phyloP scores from a whole-genome alignment of 1,284 basidiomycete genomes.

The Pisolithus thermaeus region DNA sequence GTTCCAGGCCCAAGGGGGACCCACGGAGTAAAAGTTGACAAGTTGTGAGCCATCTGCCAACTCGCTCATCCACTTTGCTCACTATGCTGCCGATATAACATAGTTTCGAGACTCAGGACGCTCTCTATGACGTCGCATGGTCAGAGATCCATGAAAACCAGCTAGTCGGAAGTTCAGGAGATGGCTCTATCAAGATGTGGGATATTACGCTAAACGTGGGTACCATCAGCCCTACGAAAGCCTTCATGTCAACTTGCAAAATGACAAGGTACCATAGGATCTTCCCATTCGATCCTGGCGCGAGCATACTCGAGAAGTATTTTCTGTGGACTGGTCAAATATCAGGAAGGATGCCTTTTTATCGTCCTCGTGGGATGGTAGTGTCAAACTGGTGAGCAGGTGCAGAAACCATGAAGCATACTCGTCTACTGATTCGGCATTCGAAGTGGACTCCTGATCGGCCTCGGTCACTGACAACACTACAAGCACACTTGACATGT shows the following conservation, averaged over 20 bases:
- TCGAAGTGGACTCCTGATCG: conserved; percentile 83
- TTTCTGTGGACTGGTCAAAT: conserved; percentile 97
- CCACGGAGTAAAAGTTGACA: conserved; percentile 51
- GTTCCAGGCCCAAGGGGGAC: conserved; percentile 42
- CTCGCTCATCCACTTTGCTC: conserved; percentile 1
- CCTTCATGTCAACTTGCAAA: conserved; percentile 6
- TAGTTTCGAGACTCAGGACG: conserved; percentile 94
- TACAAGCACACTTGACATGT: conserved; percentile 79
- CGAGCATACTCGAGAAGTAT: conserved; percentile 90
- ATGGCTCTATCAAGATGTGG: conserved; percentile 90
- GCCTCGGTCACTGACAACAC: conserved; percentile 70
- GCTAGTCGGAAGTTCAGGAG: conserved; percentile 82
- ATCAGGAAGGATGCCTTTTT: conserved; percentile 86
- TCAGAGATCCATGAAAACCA: conserved; percentile 95
- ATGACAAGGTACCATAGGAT: conserved; percentile 51
- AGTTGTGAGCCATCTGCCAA: conserved; percentile 45
- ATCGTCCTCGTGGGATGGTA: conserved; percentile 91
- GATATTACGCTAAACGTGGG: conserved; percentile 84
- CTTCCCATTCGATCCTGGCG: conserved; percentile 89
- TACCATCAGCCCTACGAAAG: conserved; percentile 7
- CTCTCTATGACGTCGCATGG: conserved; percentile 89
- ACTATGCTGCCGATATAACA: conserved; percentile 20
- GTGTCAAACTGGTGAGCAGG: conserved; percentile 74
- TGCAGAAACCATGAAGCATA: not conserved
- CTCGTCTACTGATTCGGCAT: not conserved